Base-by-base conservation (phyloP, 2,329 filamentous ascomycete genomes). In the Cyphellophora europaea region DNA sequence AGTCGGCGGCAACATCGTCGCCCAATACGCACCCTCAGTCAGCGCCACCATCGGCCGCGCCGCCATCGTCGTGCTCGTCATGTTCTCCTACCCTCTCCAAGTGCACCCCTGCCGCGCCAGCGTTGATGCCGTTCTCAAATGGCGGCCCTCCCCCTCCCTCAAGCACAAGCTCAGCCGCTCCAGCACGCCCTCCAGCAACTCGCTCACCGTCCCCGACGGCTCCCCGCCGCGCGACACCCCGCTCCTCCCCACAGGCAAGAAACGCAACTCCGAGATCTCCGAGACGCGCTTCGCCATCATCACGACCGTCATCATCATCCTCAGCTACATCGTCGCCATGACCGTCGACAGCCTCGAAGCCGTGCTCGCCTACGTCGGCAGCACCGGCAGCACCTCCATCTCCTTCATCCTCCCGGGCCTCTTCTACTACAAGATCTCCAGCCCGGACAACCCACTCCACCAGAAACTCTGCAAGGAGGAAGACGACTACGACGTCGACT, bases 371-470 rank as follows among this genome's bases (percentile, higher is more conserved):
- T 98, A 95, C 49, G 91, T 98, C 8, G 91, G 91, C 23, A 87
- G 82, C 49, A 98, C 91, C 0, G 91, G 91, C 35, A 89, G 82
- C 33, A 98, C 91, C 0, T 86, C 85, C 42, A 98, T 98, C 51
- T 93, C 85, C 42, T 98, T 98, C 56, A 96, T 98, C 46, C 71
- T 98, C 1, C 91, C 91, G 0, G 91, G 91, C 0, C 63, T 98
- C 3, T 98, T 98, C 59, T 98, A 96, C 61, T 98, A 96, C 65
- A 96, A 96, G 61, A 96, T 98, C 41, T 93, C 86, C 10, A 78
- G 85, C 15, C 91, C 91, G 0, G 82, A 94, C 36, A 89, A 84
- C 29, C 72, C 79, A 17, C 77, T 89, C 43, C 87, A 95, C 50
- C 89, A 94, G 55, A 76, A 82, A 11, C 66, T 96, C 6, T 67